These are phyloP conservation scores for Anethum foeniculum DNA, from an alignment of 140 eudicot species.

Conservation along the genomic window DNA sequence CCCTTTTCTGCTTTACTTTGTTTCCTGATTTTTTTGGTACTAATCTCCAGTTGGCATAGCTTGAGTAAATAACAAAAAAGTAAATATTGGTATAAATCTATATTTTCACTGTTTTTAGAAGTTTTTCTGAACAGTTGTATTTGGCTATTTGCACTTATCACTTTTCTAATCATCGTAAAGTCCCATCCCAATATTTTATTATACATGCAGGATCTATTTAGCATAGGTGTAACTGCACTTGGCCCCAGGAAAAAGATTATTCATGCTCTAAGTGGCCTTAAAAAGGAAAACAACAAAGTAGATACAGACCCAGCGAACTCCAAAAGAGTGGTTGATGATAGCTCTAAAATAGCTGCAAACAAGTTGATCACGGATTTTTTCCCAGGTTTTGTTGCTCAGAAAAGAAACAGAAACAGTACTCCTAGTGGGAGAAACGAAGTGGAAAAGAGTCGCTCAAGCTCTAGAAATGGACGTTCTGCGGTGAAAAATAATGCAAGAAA, in stretches of 20 bases:
- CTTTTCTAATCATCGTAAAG: background rate
- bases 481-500: slow-evolving; percentile 27
- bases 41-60: background rate
- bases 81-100: background rate
- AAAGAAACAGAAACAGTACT: slow-evolving; percentile 22
- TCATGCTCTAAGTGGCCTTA: slow-evolving; percentile 56
- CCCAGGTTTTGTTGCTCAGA: slow-evolving; percentile 41
- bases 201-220: slow-evolving; percentile 55
- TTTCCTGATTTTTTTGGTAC: background rate
- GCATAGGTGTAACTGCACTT: slow-evolving; percentile 83
- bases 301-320: slow-evolving; percentile 22
- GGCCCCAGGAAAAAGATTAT: slow-evolving; percentile 91
- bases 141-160: background rate
- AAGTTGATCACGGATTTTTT: slow-evolving; percentile 77
- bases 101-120: background rate
- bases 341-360: slow-evolving; percentile 32
- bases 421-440: slow-evolving; percentile 24
- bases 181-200: background rate
- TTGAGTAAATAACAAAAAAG: background rate
- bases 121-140: background rate
- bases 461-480: slow-evolving; percentile 24
- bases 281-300: slow-evolving; percentile 20
- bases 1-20: background rate
- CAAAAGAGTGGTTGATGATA: slow-evolving; percentile 24
- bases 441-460: slow-evolving; percentile 26